Base-by-base conservation (phyloP, 2,329 filamentous ascomycete species). In the Verticillium klebahnii region DNA sequence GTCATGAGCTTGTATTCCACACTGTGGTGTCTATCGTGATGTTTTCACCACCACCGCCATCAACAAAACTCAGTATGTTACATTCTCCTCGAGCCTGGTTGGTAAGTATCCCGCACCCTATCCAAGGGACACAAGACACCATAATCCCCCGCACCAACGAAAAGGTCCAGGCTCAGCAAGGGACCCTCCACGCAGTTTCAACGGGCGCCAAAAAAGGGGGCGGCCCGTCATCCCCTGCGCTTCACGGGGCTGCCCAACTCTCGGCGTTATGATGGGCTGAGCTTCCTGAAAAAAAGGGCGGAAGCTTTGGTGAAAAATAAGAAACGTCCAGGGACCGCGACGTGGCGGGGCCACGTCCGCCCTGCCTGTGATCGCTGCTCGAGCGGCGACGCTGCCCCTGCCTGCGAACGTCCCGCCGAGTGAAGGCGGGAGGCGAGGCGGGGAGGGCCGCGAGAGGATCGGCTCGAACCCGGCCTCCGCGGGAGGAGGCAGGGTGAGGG, bases 221-320 rank as follows among this genome's bases (percentile, higher is more conserved):
- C 31, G 14, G 15, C 56, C 32, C n/a, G 34, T 23, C 45, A 50
- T 50, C 45, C 68, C 64, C 61, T 61, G 65, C 63, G 68, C 61
- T 67, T 71, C 69, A 68, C 58, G 50, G 63, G 69, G 66, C 58
- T 73, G 71, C 68, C 70, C 71, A 68, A 73, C 71, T 68, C 70
- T 73, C 72, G 72, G 72, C 72, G 67, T 73, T 73, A 65, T 67
- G 71, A 73, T 69, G 71, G 71, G 69, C 71, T 70, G 64, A 40
- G 23, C n/a, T n/a, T 50, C 25, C 62, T 63, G 31, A 55, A 65
- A 60, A 64, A 64, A 29, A 6, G 29, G 19, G 45, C 45, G 23
- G 45, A 50, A 50, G 45, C 23, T 23, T 50, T 45, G 15, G n/a
- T 45, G 34, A 14, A 50, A 23, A 50, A 25, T 23, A n/a, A 6